These are phyloP conservation scores for Cornus suecica DNA, from an alignment of 148 eudicot genomes.

Conservation along the genomic window DNA sequence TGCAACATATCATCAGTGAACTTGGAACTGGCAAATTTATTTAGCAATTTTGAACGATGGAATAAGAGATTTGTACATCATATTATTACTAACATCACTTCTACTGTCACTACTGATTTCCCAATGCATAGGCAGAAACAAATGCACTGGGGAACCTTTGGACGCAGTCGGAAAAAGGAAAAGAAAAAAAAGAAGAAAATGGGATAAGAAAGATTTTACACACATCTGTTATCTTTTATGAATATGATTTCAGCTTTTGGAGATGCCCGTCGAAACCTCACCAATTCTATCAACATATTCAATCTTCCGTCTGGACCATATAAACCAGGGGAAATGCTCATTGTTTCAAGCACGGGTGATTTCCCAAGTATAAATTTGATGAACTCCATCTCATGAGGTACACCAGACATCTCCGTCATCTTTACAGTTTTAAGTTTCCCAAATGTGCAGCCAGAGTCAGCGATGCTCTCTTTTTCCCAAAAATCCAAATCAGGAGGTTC, in stretches of 20 bases:
- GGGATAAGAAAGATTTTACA: not conserved
- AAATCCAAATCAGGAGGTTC: conserved; percentile 58
- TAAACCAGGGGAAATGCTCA: conserved; percentile 58
- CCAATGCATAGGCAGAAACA: not conserved
- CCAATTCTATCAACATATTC: conserved; percentile 59
- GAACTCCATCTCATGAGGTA: conserved; percentile 78
- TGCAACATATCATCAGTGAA: not conserved
- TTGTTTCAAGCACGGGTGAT: conserved; percentile 57
- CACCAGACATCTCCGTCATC: conserved; percentile 70
- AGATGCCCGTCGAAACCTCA: conserved; percentile 83
- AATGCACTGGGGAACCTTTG: not conserved
- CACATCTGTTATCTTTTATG: conserved; percentile 36
- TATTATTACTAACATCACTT: not conserved
- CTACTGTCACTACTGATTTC: not conserved
- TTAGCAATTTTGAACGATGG: not conserved
- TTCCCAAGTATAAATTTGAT: conserved; percentile 61
- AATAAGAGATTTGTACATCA: not conserved
- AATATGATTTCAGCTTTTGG: conserved; percentile 65
- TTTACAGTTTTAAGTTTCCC: conserved; percentile 55
- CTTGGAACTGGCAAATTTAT: not conserved
- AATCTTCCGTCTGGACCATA: conserved; percentile 53
- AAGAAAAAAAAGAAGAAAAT: no score
- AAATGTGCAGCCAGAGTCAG: conserved; percentile 48
- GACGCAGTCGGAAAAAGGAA: not conserved
- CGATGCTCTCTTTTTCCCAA: conserved; percentile 53